Evolutionary conservation across 73 alveolate species (phyloP), one percentile per base, ranked within the genome.

Genomic region (Durusdinium trenchii): DNA sequence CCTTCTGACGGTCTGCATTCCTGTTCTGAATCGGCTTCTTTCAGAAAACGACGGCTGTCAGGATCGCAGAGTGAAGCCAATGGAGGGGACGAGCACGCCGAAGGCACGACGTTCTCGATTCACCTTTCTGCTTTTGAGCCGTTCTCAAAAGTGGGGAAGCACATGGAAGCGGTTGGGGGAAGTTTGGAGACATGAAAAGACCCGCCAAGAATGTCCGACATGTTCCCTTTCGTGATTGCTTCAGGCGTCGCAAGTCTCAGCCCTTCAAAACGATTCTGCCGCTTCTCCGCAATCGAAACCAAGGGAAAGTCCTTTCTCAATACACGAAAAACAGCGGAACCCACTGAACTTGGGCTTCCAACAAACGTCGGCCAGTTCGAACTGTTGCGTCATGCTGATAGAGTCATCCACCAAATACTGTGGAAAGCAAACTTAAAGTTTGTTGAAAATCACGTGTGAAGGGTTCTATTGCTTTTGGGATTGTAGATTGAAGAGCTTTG

Each of bases 11-110:
- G 85, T 23, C 20, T 35, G 48, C 3, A 12, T 23, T 57, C 32
- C 32, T 57, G 42, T 42, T 38, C 7, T 14, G 50, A 14, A 73
- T n/a, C 1, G 52, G 51, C 28, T 12, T 14, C 9, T 9, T 6
- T 20, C 52, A 73, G 40, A 57, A 57, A 57, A 57, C 23, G 69
- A 57, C 32, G 32, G 51, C n/a, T n/a, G 35, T 42, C 35, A 84
- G 94, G 94, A 84, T n/a, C 76, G 94, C 38, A 46, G 51, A 51
- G 75, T 51, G 50, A 48, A 51, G 75, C 94, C 94, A 0, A n/a
- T 51, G 94, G 94, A 84, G 38, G 94, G 94, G n/a, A n/a, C n/a
- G n/a, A 6, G 76, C 94, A 84, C 94, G 94, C 94, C 94, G 5
- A 84, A 84, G 94, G 94, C 94, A 50, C 35, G 71, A 48, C 40